These are phyloP conservation scores for Didymella segeticola DNA, from an alignment of 2,329 filamentous ascomycete species.

Conservation along the genomic window DNA sequence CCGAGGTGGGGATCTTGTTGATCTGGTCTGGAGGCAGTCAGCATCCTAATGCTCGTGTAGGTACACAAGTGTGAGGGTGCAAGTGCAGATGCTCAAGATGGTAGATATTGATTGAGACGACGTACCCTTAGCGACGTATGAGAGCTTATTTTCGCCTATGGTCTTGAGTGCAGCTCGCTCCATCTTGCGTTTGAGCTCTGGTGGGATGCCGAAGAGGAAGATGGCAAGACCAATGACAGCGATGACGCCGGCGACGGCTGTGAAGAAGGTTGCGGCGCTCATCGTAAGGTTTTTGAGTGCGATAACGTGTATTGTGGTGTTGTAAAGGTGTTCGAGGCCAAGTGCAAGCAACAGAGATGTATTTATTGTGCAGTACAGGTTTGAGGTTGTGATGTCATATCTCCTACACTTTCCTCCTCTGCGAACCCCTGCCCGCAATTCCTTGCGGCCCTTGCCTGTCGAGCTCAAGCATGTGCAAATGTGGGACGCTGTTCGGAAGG, in stretches of 20 bases:
- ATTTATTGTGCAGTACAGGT: neutral
- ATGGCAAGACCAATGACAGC: slow-evolving; percentile 49
- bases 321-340: neutral
- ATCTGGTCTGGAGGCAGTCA: slow-evolving; percentile 44
- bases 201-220: slow-evolving; percentile 58
- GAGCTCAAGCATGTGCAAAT: slow-evolving; percentile 8
- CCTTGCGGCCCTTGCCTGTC: slow-evolving; percentile 3
- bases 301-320: neutral
- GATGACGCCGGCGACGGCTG: slow-evolving; percentile 44
- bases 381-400: slow-evolving; percentile 16
- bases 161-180: slow-evolving; percentile 56
- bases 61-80: neutral
- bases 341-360: neutral
- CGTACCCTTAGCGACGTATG: slow-evolving; percentile 49
- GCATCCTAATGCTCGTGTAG: neutral
- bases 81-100: neutral
- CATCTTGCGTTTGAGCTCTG: slow-evolving; percentile 55
- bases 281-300: slow-evolving; percentile 22
- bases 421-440: slow-evolving; percentile 10
- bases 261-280: slow-evolving; percentile 39
- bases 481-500: slow-evolving; percentile 8
- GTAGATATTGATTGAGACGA: neutral
- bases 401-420: neutral
- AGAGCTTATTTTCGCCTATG: slow-evolving; percentile 61
- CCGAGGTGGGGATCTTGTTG: slow-evolving; percentile 48